Base-by-base conservation (phyloP, 2,329 filamentous ascomycete species). In the Colletotrichum theobromicola region DNA sequence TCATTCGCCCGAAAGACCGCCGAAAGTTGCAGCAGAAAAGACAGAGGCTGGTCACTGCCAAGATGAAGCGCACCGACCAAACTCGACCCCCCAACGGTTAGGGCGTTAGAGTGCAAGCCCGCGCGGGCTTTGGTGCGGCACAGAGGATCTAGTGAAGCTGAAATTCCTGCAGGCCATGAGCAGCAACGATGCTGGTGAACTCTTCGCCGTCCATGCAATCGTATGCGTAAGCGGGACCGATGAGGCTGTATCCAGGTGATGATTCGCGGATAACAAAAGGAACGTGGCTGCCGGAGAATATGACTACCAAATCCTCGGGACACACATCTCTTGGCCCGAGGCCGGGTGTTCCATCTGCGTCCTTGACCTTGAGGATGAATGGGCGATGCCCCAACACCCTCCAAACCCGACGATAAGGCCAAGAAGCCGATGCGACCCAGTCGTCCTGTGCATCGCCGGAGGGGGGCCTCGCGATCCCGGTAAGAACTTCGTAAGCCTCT, bases 41-140 rank as follows among this genome's bases (percentile, higher is more conserved):
- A 72, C 63, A 42, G 69, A 65, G 75, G 66, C 46, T 63, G 37
- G 65, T 67, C 73, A 75, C 34, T 79, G 60, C 58, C 77, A 34
- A 72, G 79, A n/a, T 34, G 63, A 42, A 75, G 67, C 12, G 77
- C 77, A 37, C 72, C 77, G 13, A 75, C 35, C 5, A 63, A 71
- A 18, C 58, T 76, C n/a, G 72, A 75, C 57, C 60, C 77, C 24
- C 77, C 75, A 10, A 66, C 69, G 15, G 64, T 75, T 46, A 74
- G 70, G 58, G 79, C 72, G 26, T 79, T 78, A 28, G 53, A 70
- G 53, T n/a, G 18, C 16, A 50, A 69, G 70, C 58, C 42, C 70
- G 58, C 32, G 50, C 57, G 34, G 18, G n/a, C 13, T 16, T 60
- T 55, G 37, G 73, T 64, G 63, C 53, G 24, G 24, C 37, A 28